These are phyloP conservation scores for Neurospora sp. DNA, from an alignment of 495 filamentous ascomycete genomes.

Conservation along the genomic window DNA sequence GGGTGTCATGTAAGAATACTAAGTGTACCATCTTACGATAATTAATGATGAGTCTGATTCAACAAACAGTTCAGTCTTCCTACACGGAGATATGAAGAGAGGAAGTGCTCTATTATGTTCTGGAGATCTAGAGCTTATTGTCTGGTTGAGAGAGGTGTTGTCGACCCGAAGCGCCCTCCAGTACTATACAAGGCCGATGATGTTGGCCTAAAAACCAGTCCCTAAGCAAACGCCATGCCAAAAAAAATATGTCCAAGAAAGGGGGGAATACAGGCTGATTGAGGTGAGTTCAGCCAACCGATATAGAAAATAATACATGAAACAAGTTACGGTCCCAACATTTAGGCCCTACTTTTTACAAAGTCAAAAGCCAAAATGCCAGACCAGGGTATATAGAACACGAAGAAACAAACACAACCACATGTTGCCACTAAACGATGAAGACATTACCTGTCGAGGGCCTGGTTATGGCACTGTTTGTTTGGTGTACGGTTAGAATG, in stretches of 20 bases:
- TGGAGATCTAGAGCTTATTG: neutral
- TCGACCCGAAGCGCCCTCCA: neutral
- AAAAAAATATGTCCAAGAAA: neutral
- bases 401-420: neutral
- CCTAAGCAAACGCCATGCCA: neutral
- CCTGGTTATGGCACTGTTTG: slow-evolving; percentile 30
- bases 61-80: neutral
- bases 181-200: neutral
- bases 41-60: neutral
- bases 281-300: neutral
- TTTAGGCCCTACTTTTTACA: neutral
- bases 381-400: neutral
- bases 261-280: neutral
- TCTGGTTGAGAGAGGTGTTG: neutral
- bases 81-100: neutral
- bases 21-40: neutral
- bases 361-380: neutral
- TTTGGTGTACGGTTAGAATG: slow-evolving; percentile 5
- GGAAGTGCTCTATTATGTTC: neutral
- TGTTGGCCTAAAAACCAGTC: neutral
- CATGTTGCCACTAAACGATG: neutral
- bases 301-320: neutral
- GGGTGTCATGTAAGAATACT: neutral
- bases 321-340: neutral
- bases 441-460: slow-evolving; percentile 24